phyloP scores from a whole-genome alignment of 176 grass and related monocot species.

The Eleusine coracana region DNA sequence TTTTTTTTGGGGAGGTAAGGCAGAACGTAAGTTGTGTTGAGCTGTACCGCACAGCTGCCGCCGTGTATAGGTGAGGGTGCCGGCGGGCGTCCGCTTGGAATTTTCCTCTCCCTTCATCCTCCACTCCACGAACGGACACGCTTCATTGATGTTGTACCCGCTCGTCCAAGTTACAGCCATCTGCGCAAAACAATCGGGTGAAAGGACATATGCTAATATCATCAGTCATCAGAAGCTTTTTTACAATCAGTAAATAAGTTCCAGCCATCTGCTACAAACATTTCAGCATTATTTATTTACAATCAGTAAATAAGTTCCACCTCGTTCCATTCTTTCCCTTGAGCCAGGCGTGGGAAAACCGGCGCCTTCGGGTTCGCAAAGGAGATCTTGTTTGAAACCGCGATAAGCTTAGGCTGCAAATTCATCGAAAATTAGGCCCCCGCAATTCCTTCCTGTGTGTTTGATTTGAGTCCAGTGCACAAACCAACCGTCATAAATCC shows the following conservation, averaged over 20 bases:
- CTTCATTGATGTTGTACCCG: slow-evolving; percentile 66
- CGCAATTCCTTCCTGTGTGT: background rate
- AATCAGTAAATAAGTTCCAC: background rate
- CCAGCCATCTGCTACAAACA: background rate
- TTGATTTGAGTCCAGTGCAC: background rate
- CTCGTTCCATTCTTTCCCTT: slow-evolving; percentile 79
- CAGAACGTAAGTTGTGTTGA: no score
- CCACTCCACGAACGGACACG: slow-evolving; percentile 84
- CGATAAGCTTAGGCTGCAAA: slow-evolving; percentile 67
- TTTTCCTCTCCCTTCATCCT: slow-evolving; percentile 48
- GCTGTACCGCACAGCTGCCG: slow-evolving; percentile 63
- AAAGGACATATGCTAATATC: background rate
- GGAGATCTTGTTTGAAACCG: slow-evolving; percentile 69
- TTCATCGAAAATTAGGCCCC: background rate
- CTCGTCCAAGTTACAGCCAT: slow-evolving; percentile 91
- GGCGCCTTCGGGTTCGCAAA: slow-evolving; percentile 76
- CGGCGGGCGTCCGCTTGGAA: slow-evolving; percentile 57
- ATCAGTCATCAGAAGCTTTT: background rate
- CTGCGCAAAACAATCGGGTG: slow-evolving; percentile 23
- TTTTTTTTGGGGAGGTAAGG: background rate
- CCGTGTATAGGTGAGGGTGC: slow-evolving; percentile 64
- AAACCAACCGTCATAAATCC: background rate
- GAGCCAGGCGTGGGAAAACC: slow-evolving; percentile 71
- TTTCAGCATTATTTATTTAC: background rate
- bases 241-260: no score